These are phyloP conservation scores for Silene conica DNA, from an alignment of 148 eudicot genomes.

Conservation along the genomic window DNA sequence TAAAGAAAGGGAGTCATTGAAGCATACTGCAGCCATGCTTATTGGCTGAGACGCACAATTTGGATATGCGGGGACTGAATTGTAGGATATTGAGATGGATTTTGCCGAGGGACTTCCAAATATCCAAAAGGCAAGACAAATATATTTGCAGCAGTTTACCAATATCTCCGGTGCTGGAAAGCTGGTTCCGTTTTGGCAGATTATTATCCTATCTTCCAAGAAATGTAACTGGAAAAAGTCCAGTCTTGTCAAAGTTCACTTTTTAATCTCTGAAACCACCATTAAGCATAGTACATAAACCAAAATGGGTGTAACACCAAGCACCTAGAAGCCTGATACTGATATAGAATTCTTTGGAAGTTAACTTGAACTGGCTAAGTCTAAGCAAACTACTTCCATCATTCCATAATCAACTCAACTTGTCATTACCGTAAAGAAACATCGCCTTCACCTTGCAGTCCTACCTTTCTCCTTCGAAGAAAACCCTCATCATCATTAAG, in stretches of 20 bases:
- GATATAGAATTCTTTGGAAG: too few relatives aligned
- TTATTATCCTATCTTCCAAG: conserved; percentile 3
- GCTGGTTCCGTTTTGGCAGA: background rate
- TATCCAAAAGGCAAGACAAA: background rate
- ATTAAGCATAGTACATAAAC: background rate
- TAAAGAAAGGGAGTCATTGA: too few relatives aligned
- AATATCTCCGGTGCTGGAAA: background rate
- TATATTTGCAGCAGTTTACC: background rate
- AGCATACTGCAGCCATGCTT: too few relatives aligned
- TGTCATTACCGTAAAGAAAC: too few relatives aligned
- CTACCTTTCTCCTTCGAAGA: background rate
- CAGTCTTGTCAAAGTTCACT: background rate
- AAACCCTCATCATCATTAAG: background rate
- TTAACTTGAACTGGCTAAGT: too few relatives aligned
- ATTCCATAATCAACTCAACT: too few relatives aligned
- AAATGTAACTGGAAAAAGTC: background rate
- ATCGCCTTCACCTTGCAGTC: background rate
- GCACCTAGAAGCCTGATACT: background rate
- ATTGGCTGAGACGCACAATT: background rate
- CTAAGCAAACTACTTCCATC: too few relatives aligned
- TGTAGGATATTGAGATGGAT: background rate
- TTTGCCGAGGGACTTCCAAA: background rate
- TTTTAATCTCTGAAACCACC: background rate
- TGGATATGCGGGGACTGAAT: background rate
- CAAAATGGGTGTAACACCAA: background rate